phyloP scores from a whole-genome alignment of 106 monocot species.

The Agapanthus africanus region DNA sequence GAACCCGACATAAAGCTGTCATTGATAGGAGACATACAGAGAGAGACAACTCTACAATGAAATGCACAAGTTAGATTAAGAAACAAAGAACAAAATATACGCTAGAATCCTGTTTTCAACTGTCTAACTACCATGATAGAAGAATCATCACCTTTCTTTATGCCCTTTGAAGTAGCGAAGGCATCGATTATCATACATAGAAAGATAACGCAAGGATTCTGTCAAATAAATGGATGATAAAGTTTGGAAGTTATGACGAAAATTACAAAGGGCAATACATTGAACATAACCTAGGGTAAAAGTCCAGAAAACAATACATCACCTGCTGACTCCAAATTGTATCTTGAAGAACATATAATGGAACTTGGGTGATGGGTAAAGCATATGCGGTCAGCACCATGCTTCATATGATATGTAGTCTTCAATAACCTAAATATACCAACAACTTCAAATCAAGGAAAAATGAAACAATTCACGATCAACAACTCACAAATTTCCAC shows the following conservation, averaged over 20 bases:
- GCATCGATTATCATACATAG: conserved; percentile 94
- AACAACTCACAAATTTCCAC: not conserved
- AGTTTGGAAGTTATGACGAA: not conserved
- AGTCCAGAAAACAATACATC: conserved; percentile 15
- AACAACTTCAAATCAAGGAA: not conserved
- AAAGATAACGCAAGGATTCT: conserved; percentile 86
- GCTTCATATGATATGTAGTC: conserved; percentile 92
- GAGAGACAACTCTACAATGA: conserved; percentile 72
- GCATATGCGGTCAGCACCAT: conserved; percentile 81
- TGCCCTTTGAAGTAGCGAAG: conserved; percentile 99
- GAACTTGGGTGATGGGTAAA: conserved; percentile 97
- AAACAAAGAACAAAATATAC: not conserved
- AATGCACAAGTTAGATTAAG: conserved; percentile 7
- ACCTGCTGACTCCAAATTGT: conserved; percentile 61
- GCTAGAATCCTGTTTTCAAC: not conserved
- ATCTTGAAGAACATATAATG: conserved; percentile 94
- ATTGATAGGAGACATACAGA: conserved; percentile 99
- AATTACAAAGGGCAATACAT: not conserved
- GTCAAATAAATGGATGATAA: conserved; percentile 7
- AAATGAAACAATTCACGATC: not conserved
- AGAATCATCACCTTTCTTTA: conserved; percentile 58
- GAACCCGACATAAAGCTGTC: conserved; percentile 99
- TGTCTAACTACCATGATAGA: not conserved
- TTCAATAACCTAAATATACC: conserved; percentile 60
- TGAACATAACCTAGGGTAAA: not conserved